Conservation (phyloP, 257 asterid genomes). For the Przewalskia tangutica region DNA sequence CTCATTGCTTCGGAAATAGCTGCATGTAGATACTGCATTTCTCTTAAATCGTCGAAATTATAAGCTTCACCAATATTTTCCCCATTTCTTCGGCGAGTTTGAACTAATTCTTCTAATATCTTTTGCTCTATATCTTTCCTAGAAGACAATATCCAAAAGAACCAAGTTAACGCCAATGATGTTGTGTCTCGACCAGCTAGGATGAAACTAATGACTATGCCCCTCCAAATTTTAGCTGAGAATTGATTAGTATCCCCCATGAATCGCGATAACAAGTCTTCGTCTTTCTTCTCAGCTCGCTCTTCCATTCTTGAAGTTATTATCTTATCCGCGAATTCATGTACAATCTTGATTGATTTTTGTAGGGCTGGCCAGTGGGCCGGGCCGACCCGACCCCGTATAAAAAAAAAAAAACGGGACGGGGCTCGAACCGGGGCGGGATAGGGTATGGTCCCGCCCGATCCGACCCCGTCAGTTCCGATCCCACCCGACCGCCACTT, state of each 20-base stretch:
- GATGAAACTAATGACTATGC: conserved; percentile 72
- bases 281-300: conserved; percentile 26
- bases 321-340: conserved; percentile 58
- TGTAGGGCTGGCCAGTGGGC: no score
- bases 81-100: conserved; percentile 11
- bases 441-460: no score
- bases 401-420: no score
- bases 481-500: no score
- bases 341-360: conserved; percentile 46
- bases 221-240: conserved; percentile 55
- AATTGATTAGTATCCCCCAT: conserved; percentile 26
- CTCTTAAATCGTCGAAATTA: conserved; percentile 53
- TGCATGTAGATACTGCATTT: conserved; percentile 87
- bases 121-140: conserved; percentile 33
- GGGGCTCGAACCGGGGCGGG: no score
- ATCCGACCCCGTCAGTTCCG: no score
- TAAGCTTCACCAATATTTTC: conserved; percentile 30
- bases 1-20: conserved; percentile 80
- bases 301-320: conserved; percentile 49
- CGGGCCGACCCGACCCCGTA: no score
- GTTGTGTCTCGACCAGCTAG: conserved; percentile 92
- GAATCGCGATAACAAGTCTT: conserved; percentile 73
- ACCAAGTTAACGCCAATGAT: conserved; percentile 84
- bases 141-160: conserved; percentile 65
- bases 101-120: conserved; percentile 40